A percentile compares a stretch with the other conserved stretches of the same genome.
These are phyloP conservation scores for Sporothrix protearum DNA, from an alignment of 2,329 filamentous ascomycete species.

Conservation along the genomic window DNA sequence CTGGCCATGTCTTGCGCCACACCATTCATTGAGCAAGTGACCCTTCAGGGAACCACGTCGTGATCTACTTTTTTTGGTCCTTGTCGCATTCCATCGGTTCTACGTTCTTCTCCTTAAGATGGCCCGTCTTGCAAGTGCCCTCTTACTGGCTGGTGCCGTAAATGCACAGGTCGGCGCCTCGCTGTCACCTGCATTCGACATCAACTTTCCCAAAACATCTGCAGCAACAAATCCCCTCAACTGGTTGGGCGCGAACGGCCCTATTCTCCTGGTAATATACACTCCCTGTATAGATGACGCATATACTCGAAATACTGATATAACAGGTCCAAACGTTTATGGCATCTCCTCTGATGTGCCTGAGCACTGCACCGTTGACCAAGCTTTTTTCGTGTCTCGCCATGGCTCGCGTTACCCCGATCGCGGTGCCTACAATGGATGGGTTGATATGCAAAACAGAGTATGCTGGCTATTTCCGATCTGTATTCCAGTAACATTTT, in stretches of 20 bases:
- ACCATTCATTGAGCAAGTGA: background rate
- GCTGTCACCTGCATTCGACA: constrained; percentile 32
- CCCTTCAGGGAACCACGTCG: too few species aligned
- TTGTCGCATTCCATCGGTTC: too few species aligned
- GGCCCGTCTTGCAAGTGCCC: background rate
- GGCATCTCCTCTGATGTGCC: constrained; percentile 53
- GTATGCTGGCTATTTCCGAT: constrained; percentile 33
- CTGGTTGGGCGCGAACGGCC: constrained; percentile 52
- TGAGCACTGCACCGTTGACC: constrained; percentile 55
- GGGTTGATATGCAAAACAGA: constrained; percentile 47
- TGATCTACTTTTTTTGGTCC: too few species aligned
- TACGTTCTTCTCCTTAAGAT: too few species aligned
- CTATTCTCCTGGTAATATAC: constrained; percentile 46
- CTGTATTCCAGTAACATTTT: background rate
- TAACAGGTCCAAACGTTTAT: constrained; percentile 52
- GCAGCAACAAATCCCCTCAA: constrained; percentile 39
- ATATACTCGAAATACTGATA: background rate
- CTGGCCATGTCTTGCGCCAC: background rate
- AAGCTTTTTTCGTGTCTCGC: constrained; percentile 56
- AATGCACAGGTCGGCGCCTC: constrained; percentile 27
- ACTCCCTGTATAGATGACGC: constrained; percentile 2
- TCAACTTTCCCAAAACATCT: constrained; percentile 30
- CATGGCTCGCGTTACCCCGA: constrained; percentile 64
- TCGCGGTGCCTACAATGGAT: constrained; percentile 55
- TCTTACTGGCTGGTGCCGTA: constrained; percentile 26